Evolutionary conservation across 306 rosid genomes (phyloP), one percentile per base, ranked within the genome.

Genomic region (Lathyrus sativus): DNA sequence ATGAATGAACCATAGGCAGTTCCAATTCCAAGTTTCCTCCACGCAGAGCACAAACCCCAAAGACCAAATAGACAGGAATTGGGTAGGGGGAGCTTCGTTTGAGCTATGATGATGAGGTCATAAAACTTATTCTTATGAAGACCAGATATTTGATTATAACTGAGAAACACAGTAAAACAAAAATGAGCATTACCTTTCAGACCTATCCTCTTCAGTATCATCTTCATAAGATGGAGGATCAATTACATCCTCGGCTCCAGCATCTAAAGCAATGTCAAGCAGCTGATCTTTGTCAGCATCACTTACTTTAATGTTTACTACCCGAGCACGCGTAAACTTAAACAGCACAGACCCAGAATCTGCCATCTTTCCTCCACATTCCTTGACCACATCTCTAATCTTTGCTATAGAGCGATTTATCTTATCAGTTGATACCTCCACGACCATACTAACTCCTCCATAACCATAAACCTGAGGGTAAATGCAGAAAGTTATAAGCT

Each of bases 331-430:
- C 80, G 77, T 83, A 82, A 92, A 90, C 76, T 93, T 93, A 77
- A 92, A 92, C 73, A 74, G 65, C 24, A 92, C 96, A 45, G 96
- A 92, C 17, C 98, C 93, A 62, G 96, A 79, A 82, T 92, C 96
- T 14, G 96, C 96, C 98, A 92, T 90, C 85, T 93, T 90, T 22
- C 96, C 98, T n/a, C 97, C 98, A 62, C 67, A 86, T 75, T 93
- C 89, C 82, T 65, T 88, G 81, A 90, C 70, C 66, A 93, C 93
- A 67, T 93, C 97, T 73, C 97, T 88, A 42, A 90, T 80, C 33
- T 80, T 79, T 56, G 95, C 91, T 81, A 93, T 89, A 13, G 97
- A 90, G 41, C 97, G 90, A 61, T 83, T 79, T 77, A 88, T 73
- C 74, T 90, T 86, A 78, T 93, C 98, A 17, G 98, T 90, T 68